Conservation (phyloP, 225 moss, liverwort and hornwort species). For the Polytrichum commune region DNA sequence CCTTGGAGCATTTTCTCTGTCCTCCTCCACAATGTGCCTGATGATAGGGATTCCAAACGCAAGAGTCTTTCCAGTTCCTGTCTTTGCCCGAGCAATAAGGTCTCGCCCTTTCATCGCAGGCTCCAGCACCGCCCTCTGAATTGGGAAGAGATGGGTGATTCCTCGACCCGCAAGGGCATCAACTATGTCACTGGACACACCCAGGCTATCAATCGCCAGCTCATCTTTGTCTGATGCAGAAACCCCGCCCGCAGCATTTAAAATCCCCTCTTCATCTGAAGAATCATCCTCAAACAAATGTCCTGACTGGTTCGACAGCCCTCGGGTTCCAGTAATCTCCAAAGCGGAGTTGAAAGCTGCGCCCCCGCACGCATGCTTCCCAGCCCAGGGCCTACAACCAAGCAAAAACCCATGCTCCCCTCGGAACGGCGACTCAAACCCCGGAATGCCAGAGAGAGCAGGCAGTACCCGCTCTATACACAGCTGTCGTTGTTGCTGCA, state of each 20-base stretch:
- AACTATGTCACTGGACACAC: slow-evolving; percentile 68
- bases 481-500: slow-evolving; percentile 29
- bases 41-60: slow-evolving; percentile 65
- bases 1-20: slow-evolving; percentile 21
- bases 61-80: slow-evolving; percentile 62
- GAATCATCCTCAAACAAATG: slow-evolving; percentile 48
- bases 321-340: slow-evolving; percentile 31
- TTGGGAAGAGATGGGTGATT: slow-evolving; percentile 85
- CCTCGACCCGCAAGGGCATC: slow-evolving; percentile 76
- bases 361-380: neutral
- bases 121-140: slow-evolving; percentile 62
- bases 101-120: slow-evolving; percentile 66
- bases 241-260: slow-evolving; percentile 21
- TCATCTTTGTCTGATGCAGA: slow-evolving; percentile 42
- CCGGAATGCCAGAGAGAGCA: slow-evolving; percentile 4
- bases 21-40: slow-evolving; percentile 43
- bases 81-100: slow-evolving; percentile 62
- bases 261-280: slow-evolving; percentile 57
- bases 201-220: slow-evolving; percentile 81
- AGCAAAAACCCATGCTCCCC: slow-evolving; percentile 23
- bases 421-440: slow-evolving; percentile 12
- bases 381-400: slow-evolving; percentile 24
- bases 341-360: slow-evolving; percentile 24
- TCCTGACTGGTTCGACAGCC: slow-evolving; percentile 42
- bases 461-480: slow-evolving; percentile 22